phyloP scores from a whole-genome alignment of 495 filamentous ascomycete species.

The Aspergillus heteromorphus region DNA sequence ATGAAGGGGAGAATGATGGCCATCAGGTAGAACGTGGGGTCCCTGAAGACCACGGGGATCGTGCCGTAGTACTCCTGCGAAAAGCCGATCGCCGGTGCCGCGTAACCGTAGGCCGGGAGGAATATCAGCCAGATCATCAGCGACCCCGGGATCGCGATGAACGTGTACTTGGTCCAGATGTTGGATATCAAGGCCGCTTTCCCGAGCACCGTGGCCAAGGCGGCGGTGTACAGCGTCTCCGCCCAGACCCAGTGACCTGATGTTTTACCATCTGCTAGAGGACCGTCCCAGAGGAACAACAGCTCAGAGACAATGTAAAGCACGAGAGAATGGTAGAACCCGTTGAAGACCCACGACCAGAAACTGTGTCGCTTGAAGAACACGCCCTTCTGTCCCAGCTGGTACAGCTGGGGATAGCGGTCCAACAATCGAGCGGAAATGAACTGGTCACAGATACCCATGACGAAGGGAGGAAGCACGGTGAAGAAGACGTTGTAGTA shows the following conservation, averaged over 20 bases:
- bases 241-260: constrained; percentile 99
- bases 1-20: constrained; percentile 70
- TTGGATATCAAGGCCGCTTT: constrained; percentile 95
- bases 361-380: constrained; percentile 94
- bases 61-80: constrained; percentile 83
- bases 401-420: constrained; percentile 94
- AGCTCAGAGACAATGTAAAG: constrained; percentile 79
- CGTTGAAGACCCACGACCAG: constrained; percentile 85
- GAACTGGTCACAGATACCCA: constrained; percentile 98
- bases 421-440: constrained; percentile 95
- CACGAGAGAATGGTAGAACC: constrained; percentile 92
- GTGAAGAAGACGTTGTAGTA: constrained; percentile 99
- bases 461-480: constrained; percentile 84
- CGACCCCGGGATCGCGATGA: constrained; percentile 92
- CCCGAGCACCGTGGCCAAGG: constrained; percentile 84
- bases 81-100: constrained; percentile 79
- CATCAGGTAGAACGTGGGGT: constrained; percentile 88
- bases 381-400: constrained; percentile 81
- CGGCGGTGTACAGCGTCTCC: constrained; percentile 82
- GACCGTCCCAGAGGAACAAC: constrained; percentile 75
- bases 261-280: constrained; percentile 65
- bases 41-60: constrained; percentile 70
- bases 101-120: constrained; percentile 82
- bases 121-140: constrained; percentile 89
- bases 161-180: constrained; percentile 97